Evolutionary conservation across 257 asterid genomes (phyloP), one percentile per base, ranked within the genome.

Genomic region (Lavandula angustifolia): DNA sequence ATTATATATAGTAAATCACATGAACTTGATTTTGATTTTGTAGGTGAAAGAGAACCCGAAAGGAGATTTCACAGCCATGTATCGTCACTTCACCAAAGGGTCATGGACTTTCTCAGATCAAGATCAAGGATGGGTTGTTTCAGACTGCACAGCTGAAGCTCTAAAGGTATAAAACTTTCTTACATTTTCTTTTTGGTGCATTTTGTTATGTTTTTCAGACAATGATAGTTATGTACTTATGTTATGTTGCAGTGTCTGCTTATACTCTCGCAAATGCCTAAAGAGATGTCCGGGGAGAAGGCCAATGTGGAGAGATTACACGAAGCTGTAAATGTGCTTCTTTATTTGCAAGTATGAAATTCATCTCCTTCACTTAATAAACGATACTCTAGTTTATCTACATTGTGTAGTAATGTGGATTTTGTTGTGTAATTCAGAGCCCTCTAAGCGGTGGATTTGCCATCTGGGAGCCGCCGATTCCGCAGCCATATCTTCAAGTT

Each of bases 101-200:
- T 60, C 83, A n/a, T 87, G 94, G 94, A 73, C 91, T 32, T 87
- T 87, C 74, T 85, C 94, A 3, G 94, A 85, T 67, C 96, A 85
- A 69, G 96, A 87, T 83, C 91, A 87, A 0, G 96, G 89, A 1
- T 83, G 87, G 89, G 72, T 46, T 58, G 88, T 83, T 22, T 85
- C 94, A 0, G 96, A 87, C 12, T 78, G 94, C 66, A 80, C 89
- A 2, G 85, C 91, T 1, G 87, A 87, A 73, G 78, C 80, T 1
- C 44, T 56, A 4, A 10, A 42, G 48, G 48, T 42, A 42, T 42
- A 1, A 0, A 11, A 2, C 4, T 7, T 40, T 8, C 9, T 7
- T 40, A 7, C 37, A 33, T 33, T 33, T 4, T 33, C 6, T 33
- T 33, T 33, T 33, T 33, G n/a, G n/a, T n/a, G n/a, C 6, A 1